Evolutionary conservation across 1,139 yeast genomes (phyloP), one percentile per base, ranked within the genome.

Genomic region (Zygoascus hellenicus): DNA sequence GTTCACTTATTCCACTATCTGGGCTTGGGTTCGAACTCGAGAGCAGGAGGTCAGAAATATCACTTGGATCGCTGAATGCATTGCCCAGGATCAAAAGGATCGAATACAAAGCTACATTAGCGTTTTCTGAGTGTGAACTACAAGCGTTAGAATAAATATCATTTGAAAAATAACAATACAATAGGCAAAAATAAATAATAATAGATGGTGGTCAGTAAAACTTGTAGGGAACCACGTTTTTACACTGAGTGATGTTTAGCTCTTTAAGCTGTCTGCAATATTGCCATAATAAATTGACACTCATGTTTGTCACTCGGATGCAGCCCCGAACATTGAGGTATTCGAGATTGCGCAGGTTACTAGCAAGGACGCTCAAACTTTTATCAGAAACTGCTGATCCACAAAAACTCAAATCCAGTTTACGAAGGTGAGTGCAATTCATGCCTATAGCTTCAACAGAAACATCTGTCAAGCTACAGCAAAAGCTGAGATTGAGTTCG

Each of bases 21-120:
- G 96, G 92, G 96, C 97, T 5, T 92, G 97, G 95, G 78, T 94
- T 63, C 83, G 89, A 68, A 81, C 96, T 15, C 85, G 86, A 62
- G 98, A 94, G 68, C 98, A 94, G 69, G 99, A 94, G 68, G 80
- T 94, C 51, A 78, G 98, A 67, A 94, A 94, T 66, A 82, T 94
- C 55, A 87, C 97, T 17, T 94, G 98, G 98, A 90, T 94, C 53
- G 96, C 97, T 42, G 99, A 94, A 71, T 94, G 99, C 71, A 70
- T 71, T 53, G 74, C 75, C 14, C 75, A 71, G 57, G 70, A 71
- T 54, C 75, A 71, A 55, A 67, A 67, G 58, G 72, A 68, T 46
- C 59, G 75, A 47, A 67, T 70, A 52, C 58, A 62, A 45, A 65
- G 63, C 51, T 70, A 66, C 51, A 68, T 70, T 47, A 53, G 67